A percentile compares a stretch with the other conserved stretches of the same genome.
Conservation (phyloP, 148 eudicot genomes). For the Cornus suecica region DNA sequence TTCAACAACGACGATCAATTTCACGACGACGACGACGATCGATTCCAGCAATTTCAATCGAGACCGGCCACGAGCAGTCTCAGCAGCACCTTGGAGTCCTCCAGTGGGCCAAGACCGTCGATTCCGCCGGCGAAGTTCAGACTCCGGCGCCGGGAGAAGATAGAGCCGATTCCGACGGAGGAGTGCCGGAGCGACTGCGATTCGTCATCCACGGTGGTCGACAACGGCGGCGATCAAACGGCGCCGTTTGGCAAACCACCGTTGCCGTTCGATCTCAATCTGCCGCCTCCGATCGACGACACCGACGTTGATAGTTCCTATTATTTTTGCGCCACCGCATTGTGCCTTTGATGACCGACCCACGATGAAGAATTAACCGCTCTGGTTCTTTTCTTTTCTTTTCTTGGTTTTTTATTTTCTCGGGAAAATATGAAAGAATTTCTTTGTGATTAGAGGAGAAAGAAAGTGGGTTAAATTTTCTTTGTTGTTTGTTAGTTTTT, state of each 20-base stretch:
- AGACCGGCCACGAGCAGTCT: slow-evolving; percentile 44
- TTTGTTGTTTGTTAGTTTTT: background rate
- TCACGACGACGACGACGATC: background rate
- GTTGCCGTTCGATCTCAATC: slow-evolving; percentile 50
- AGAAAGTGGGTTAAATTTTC: background rate
- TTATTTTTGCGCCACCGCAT: slow-evolving; percentile 30
- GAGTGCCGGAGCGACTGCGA: slow-evolving; percentile 61
- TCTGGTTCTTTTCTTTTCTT: background rate
- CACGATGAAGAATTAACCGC: background rate
- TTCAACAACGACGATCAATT: background rate
- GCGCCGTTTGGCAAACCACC: slow-evolving; percentile 24
- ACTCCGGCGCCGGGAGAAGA: slow-evolving; percentile 7
- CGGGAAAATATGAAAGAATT: background rate
- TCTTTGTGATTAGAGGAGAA: background rate
- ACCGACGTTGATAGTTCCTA: slow-evolving; percentile 18
- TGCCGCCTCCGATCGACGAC: slow-evolving; percentile 30
- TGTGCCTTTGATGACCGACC: slow-evolving; percentile 31
- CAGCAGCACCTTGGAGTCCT: slow-evolving; percentile 70
- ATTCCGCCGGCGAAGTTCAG: slow-evolving; percentile 6
- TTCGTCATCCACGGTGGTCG: slow-evolving; percentile 61
- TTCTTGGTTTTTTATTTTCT: background rate
- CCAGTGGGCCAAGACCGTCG: slow-evolving; percentile 46
- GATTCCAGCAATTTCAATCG: background rate
- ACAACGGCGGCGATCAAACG: slow-evolving; percentile 33
- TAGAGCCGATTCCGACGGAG: slow-evolving; percentile 23